phyloP scores from a whole-genome alignment of 2,329 filamentous ascomycete species.

The Dendrostoma leiphaemia region DNA sequence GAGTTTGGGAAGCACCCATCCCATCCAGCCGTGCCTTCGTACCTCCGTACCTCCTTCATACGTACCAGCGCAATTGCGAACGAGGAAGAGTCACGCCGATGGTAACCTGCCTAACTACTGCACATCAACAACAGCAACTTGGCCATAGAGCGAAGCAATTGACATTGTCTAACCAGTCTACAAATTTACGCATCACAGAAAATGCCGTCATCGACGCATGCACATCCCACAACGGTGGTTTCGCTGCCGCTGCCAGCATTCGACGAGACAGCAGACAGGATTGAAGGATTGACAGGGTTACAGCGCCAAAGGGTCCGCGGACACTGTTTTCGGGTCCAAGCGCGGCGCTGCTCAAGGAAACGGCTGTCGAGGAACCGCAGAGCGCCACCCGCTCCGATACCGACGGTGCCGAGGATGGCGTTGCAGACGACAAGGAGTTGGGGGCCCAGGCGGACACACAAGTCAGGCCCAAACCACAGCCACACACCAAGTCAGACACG shows the following conservation, averaged over 20 bases:
- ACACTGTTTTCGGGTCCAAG: not conserved
- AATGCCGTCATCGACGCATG: constrained; percentile 3
- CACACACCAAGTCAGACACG: not conserved
- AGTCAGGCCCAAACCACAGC: not conserved
- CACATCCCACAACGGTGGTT: too few relatives aligned
- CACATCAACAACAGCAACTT: not conserved
- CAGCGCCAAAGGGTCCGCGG: not conserved
- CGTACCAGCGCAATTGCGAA: not conserved
- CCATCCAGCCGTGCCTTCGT: not conserved
- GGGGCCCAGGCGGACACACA: constrained; percentile 1
- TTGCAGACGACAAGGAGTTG: constrained; percentile 1
- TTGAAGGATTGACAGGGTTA: not conserved
- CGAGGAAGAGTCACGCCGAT: constrained; percentile 14
- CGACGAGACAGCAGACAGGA: not conserved
- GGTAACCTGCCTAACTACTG: not conserved
- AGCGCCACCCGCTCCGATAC: constrained; percentile 2
- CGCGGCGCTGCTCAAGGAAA: not conserved
- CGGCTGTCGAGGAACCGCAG: constrained; percentile 4
- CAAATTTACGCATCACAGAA: not conserved
- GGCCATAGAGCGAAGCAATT: not conserved
- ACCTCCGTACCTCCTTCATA: not conserved
- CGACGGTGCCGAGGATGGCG: not conserved
- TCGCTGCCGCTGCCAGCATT: not conserved
- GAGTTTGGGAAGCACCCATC: too few relatives aligned
- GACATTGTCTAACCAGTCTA: not conserved